These are phyloP conservation scores for Hansenula lynferdii DNA, from an alignment of 1,139 yeast species.

Conservation along the genomic window DNA sequence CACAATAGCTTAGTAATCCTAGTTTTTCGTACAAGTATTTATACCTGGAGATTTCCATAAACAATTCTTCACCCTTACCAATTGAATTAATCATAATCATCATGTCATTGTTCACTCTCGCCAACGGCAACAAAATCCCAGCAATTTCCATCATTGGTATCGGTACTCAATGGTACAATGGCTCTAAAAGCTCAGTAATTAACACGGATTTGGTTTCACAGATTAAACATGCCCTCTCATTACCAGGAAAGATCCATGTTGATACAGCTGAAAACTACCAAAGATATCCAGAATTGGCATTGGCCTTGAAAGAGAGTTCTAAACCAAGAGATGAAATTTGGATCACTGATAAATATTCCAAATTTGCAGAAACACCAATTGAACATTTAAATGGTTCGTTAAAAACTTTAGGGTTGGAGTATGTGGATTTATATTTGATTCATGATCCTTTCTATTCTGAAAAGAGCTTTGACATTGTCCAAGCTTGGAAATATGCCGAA, in stretches of 20 bases:
- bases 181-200: slow-evolving; percentile 28
- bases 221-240: slow-evolving; percentile 38
- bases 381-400: slow-evolving; percentile 46
- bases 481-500: slow-evolving; percentile 40
- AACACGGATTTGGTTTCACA: slow-evolving; percentile 33
- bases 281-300: slow-evolving; percentile 59
- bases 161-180: slow-evolving; percentile 57
- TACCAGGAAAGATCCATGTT: slow-evolving; percentile 49
- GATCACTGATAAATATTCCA: slow-evolving; percentile 48
- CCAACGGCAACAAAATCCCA: slow-evolving; percentile 38
- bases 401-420: slow-evolving; percentile 47
- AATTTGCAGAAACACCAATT: slow-evolving; percentile 36
- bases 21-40: too few relatives aligned
- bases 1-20: too few relatives aligned
- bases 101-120: slow-evolving; percentile 29
- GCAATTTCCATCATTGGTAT: slow-evolving; percentile 55
- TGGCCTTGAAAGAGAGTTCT: slow-evolving; percentile 44
- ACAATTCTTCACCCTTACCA: too few relatives aligned
- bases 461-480: slow-evolving; percentile 42
- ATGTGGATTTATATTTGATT: slow-evolving; percentile 65
- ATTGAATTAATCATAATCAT: too few relatives aligned
- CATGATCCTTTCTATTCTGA: slow-evolving; percentile 55
- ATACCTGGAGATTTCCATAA: too few relatives aligned
- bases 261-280: slow-evolving; percentile 67
- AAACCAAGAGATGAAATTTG: slow-evolving; percentile 46